Conservation (phyloP, 2,329 filamentous ascomycete genomes). For the Xylariaceae sp. region DNA sequence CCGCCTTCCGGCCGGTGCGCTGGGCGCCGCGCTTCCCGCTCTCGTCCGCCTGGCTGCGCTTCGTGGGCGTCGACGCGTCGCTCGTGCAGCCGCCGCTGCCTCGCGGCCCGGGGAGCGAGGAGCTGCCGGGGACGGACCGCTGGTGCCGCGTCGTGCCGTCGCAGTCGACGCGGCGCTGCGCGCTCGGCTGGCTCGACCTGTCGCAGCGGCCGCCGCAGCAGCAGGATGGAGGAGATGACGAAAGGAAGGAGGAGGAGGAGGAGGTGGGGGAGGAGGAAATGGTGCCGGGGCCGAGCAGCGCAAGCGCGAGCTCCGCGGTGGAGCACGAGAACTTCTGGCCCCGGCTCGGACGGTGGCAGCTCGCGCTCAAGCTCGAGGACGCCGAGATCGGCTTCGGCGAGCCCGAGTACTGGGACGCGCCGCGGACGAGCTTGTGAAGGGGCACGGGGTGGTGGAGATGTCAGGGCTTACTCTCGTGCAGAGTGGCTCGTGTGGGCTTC, state of each 20-base stretch:
- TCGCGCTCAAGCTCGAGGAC: conserved; percentile 26
- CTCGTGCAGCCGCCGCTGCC: conserved; percentile 45
- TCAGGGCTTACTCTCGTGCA: no score
- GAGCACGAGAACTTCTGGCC: conserved; percentile 39
- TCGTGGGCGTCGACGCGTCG: conserved; percentile 33
- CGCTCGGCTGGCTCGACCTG: conserved; percentile 41
- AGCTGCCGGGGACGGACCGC: conserved; percentile 37
- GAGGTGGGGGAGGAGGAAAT: conserved; percentile 4
- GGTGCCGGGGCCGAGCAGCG: no score
- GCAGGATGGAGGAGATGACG: conserved; percentile 4
- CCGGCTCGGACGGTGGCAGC: conserved; percentile 34
- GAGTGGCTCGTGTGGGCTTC: no score
- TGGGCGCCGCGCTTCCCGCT: conserved; percentile 38
- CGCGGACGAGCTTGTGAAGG: conserved; percentile 10
- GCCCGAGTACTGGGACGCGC: conserved; percentile 18
- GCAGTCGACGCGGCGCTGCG: conserved; percentile 23
- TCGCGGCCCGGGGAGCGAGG: conserved; percentile 28
- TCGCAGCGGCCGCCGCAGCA: conserved; percentile 27
- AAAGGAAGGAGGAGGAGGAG: no score
- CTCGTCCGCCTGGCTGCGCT: conserved; percentile 28
- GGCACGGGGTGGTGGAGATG: no score
- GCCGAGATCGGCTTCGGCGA: conserved; percentile 22
- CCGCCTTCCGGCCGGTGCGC: conserved; percentile 33
- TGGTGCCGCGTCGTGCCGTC: conserved; percentile 34
- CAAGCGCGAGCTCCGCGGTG: conserved; percentile 4